Evolutionary conservation across 441 rosid species (phyloP).

Genomic region (Populus tomentosa): DNA sequence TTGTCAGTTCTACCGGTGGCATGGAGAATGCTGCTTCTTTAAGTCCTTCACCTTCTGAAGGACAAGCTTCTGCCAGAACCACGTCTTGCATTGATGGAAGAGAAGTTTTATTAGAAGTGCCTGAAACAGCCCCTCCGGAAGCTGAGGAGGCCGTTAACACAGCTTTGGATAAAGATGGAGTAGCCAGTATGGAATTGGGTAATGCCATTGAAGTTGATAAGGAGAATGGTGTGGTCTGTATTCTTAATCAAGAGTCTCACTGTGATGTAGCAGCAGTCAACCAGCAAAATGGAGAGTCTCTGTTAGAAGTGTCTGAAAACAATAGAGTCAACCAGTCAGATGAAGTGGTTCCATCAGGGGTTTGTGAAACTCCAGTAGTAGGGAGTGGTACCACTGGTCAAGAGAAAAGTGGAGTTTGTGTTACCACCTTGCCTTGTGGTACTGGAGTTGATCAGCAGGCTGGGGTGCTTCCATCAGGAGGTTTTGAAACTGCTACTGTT

Average conservation of each 20-base stretch:
- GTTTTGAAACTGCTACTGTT: neutral
- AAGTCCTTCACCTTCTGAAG: constrained; percentile 21
- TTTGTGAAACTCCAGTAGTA: neutral
- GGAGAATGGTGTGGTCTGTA: constrained; percentile 20
- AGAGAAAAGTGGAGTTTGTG: neutral
- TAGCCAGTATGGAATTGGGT: constrained; percentile 2
- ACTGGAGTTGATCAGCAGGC: neutral
- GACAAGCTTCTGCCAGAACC: constrained; percentile 16
- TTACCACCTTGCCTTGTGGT: neutral
- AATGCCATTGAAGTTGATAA: constrained; percentile 18
- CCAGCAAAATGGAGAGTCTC: constrained; percentile 2
- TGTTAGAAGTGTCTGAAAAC: constrained; percentile 5
- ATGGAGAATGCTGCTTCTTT: neutral
- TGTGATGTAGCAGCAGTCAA: neutral
- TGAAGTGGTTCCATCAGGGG: constrained; percentile 3
- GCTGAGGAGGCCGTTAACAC: constrained; percentile 5
- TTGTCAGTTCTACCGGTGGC: constrained; percentile 13
- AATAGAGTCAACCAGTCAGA: constrained; percentile 1
- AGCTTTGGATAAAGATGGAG: constrained; percentile 18
- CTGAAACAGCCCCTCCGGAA: constrained; percentile 14
- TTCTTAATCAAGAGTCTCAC: constrained; percentile 10
- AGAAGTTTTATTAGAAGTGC: constrained; percentile 1
- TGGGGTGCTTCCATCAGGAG: neutral
- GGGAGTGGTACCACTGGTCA: neutral
- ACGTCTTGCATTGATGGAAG: constrained; percentile 3